Base-by-base conservation (phyloP, 164 flowering plant species). In the Tetrastigma voinierianum region DNA sequence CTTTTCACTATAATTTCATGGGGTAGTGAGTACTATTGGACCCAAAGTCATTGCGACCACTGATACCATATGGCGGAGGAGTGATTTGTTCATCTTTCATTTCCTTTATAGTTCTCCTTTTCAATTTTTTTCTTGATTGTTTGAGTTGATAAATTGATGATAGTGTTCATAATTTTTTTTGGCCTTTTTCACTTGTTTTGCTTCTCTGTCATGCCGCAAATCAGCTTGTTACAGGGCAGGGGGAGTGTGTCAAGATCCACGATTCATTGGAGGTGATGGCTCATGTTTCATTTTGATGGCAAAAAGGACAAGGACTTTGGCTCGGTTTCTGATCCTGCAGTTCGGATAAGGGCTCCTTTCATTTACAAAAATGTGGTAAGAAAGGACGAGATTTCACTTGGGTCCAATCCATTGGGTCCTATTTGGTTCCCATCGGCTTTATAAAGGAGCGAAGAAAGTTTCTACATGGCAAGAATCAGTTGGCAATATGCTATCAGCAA, bases 271-370 rank as follows among this genome's bases (percentile, higher is more conserved):
- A 4, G 72, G 72, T 0, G 76, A 68, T 48, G 72, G 18, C 43
- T 67, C 49, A 57, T 54, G 61, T 64, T 73, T 51, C 68, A 73
- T 62, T 68, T 73, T 24, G 72, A 73, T 48, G 76, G 76, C 32
- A 69, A 68, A 62, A 73, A 68, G 57, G 57, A 68, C 56, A 21
- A 59, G 23, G 66, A 73, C n/a, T 73, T 68, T 51, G 53, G 69
- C 72, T 45, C 68, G 18, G 58, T 73, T 1, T 68, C 77, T 8
- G 72, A 74, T 20, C 12, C 62, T n/a, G 32, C 49, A 19, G 8
- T 69, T 40, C 76, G 65, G 55, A 51, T 65, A 44, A 74, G 60
- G 20, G 72, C 72, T 18, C 77, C 48, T 52, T 65, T 64, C 72
- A 74, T 65, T 13, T 66, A 70, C 49, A 65, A 65, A 55, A 47